Evolutionary conservation across 2,329 filamentous ascomycete species (phyloP).

Genomic region (Aspergillus alliaceus): DNA sequence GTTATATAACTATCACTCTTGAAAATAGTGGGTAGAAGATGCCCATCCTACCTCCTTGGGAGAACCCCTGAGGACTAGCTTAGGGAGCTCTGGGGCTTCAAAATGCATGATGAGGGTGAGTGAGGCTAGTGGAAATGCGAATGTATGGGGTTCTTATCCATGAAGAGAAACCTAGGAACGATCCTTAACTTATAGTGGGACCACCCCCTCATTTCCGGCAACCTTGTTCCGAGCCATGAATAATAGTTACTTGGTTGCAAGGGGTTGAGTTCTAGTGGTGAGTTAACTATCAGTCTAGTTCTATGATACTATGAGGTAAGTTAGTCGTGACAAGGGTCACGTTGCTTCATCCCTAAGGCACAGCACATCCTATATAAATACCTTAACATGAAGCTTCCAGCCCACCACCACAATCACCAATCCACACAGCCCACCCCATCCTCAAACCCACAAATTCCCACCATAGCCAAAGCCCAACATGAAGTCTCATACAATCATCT

Average conservation of each 20-base stretch:
- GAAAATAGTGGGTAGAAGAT: neutral
- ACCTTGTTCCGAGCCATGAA: neutral
- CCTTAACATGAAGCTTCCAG: no score
- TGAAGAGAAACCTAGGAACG: neutral
- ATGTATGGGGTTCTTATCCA: neutral
- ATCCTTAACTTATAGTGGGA: neutral
- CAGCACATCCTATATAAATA: no score
- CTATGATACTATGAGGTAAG: no score
- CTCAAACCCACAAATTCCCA: no score
- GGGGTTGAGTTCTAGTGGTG: neutral
- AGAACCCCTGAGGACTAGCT: conserved; percentile 24
- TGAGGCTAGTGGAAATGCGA: neutral
- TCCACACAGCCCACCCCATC: neutral
- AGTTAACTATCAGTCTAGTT: neutral
- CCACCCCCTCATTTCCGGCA: neutral
- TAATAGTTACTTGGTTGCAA: neutral
- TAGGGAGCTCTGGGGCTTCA: conserved; percentile 18
- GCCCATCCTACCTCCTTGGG: conserved; percentile 26
- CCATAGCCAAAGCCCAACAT: conserved; percentile 5
- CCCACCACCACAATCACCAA: neutral
- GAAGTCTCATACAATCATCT: conserved; percentile 5
- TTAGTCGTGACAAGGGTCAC: neutral
- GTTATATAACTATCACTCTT: neutral
- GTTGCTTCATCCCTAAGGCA: neutral
- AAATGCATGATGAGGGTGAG: conserved; percentile 47